Base-by-base conservation (phyloP, 371 early-diverging fungal genomes). In the Mycotypha africana region DNA sequence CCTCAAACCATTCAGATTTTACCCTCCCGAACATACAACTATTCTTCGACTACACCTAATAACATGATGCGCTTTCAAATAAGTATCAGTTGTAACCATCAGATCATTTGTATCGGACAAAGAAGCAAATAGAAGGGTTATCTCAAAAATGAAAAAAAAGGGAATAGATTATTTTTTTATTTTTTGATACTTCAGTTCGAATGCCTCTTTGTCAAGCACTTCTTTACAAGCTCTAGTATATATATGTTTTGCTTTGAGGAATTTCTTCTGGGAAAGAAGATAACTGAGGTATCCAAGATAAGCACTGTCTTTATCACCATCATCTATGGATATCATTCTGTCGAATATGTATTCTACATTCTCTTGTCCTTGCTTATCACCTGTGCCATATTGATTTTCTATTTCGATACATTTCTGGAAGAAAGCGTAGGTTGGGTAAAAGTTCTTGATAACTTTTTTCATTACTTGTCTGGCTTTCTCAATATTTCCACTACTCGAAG, bases 221-320 rank as follows among this genome's bases (percentile, higher is more conserved):
- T 65, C 70, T 60, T 81, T 81, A 30, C 60, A 47, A 4, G 88
- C 90, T 45, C 75, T 68, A 77, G 77, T 81, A 43, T 83, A 72
- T 31, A 87, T 69, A 17, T 70, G 45, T 43, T 71, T 59, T 26
- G 84, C 67, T 39, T 60, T 51, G 45, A 65, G 60, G 40, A 70
- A 68, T 37, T 76, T 67, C 23, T 66, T 61, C 37, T 70, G 66
- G 11, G 68, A 66, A 38, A 82, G 61, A 52, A 85, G 77, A 51
- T n/a, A n/a, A n/a, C n/a, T n/a, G n/a, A n/a, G n/a, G n/a, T 81
- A 82, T 16, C 56, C 58, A 43, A 87, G 60, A 48, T 75, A 84
- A 3, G 70, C 60, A 17, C 85, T 64, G 74, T 85, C 81, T 65
- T 74, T 66, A 53, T 73, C 70, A 50, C 63, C 48, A 16, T 61